A percentile compares a stretch with the other conserved stretches of the same genome.
These are phyloP conservation scores for Monilinia polystroma DNA, from an alignment of 2,329 filamentous ascomycete species.

Conservation along the genomic window DNA sequence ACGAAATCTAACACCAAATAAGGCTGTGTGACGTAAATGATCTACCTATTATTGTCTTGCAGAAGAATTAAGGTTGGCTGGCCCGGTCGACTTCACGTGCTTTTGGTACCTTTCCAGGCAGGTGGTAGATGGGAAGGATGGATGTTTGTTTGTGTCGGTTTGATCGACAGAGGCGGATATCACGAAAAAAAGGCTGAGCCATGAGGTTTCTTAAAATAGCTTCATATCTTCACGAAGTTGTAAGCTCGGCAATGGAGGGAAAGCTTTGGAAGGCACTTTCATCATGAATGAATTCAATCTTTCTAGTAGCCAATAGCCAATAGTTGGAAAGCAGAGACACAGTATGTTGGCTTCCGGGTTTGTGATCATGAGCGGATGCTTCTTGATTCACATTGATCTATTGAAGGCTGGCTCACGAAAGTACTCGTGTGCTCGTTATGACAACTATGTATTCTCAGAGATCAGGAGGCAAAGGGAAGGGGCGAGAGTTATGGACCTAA, in stretches of 20 bases:
- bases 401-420: not conserved
- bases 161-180: constrained; percentile 17
- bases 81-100: not conserved
- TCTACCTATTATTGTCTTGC: not conserved
- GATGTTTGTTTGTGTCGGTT: not conserved
- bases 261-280: constrained; percentile 2
- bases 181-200: not conserved
- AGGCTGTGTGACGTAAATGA: constrained; percentile 9
- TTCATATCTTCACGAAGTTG: not conserved
- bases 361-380: not conserved
- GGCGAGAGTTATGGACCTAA: not conserved
- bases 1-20: constrained; percentile 1
- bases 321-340: not conserved
- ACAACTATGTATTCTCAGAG: not conserved
- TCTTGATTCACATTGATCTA: not conserved
- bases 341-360: not conserved
- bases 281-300: not conserved
- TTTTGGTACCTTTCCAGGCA: not conserved
- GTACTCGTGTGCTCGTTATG: not conserved
- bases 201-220: constrained; percentile 19
- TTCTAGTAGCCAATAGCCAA: not conserved
- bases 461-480: not conserved
- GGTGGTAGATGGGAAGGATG: not conserved
- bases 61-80: not conserved
- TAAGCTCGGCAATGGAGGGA: too few species aligned